Evolutionary conservation across 2,329 filamentous ascomycete species (phyloP).

Genomic region (Fusarium algeriense): DNA sequence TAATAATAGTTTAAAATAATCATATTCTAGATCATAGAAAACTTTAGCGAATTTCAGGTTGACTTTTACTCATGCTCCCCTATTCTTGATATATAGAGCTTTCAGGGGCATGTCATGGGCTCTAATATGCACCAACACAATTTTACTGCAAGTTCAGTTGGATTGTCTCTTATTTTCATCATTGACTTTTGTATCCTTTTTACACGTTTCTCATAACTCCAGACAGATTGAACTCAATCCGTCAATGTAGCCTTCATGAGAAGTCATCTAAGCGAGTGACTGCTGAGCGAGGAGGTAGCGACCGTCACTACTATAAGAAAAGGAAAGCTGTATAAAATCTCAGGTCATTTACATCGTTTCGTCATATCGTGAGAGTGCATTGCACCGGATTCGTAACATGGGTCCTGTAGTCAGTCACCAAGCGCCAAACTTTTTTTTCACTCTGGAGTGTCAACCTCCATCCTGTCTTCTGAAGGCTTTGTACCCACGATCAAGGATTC

Average conservation of each 20-base stretch:
- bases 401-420: constrained; percentile 29
- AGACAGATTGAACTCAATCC: constrained; percentile 16
- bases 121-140: neutral
- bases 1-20: neutral
- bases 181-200: constrained; percentile 30
- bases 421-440: constrained; percentile 18
- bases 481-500: constrained; percentile 43
- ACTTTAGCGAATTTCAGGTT: no score
- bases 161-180: constrained; percentile 13
- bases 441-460: constrained; percentile 45
- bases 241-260: constrained; percentile 18
- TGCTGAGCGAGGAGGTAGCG: constrained; percentile 33
- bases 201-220: constrained; percentile 13
- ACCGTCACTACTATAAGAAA: constrained; percentile 36
- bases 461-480: constrained; percentile 45
- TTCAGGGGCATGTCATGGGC: neutral
- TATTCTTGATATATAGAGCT: neutral
- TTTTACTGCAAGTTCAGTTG: neutral
- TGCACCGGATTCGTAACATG: constrained; percentile 37
- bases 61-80: no score
- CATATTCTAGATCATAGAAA: no score
- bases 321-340: constrained; percentile 38
- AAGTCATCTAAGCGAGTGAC: constrained; percentile 42
- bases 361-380: constrained; percentile 40
- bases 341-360: constrained; percentile 48